Percentiles rank a stretch among this genome's conserved stretches.
These are phyloP conservation scores for Apiosordaria backusii DNA, from an alignment of 495 filamentous ascomycete species.

Conservation along the genomic window DNA sequence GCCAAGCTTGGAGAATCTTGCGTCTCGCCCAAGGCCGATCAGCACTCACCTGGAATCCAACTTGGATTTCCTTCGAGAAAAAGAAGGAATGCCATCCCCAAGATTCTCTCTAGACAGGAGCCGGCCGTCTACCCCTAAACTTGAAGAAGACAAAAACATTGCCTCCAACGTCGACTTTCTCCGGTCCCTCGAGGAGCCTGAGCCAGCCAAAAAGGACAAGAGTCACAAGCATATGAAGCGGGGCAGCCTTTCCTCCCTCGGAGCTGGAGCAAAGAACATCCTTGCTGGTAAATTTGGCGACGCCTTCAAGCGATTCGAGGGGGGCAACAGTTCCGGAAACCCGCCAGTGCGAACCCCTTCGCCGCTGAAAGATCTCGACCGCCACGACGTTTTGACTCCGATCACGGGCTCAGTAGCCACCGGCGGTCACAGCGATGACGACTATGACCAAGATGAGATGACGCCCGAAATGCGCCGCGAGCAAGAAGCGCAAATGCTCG, in stretches of 20 bases:
- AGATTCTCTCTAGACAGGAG: constrained; percentile 30
- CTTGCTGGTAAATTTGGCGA: constrained; percentile 90
- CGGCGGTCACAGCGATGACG: constrained; percentile 66
- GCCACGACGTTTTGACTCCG: constrained; percentile 56
- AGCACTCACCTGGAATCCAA: constrained; percentile 80
- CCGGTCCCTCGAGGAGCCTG: constrained; percentile 67
- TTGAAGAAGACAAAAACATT: constrained; percentile 69
- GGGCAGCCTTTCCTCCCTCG: constrained; percentile 71
- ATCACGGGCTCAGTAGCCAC: constrained; percentile 75
- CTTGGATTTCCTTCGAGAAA: constrained; percentile 67
- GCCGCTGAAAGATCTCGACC: constrained; percentile 50
- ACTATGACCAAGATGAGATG: constrained; percentile 57
- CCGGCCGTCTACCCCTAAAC: constrained; percentile 40
- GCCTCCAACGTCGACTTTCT: constrained; percentile 78
- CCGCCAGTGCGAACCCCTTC: constrained; percentile 51
- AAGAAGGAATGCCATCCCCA: constrained; percentile 47
- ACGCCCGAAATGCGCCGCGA: constrained; percentile 88
- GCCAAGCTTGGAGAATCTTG: constrained; percentile 55
- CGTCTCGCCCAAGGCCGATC: constrained; percentile 28
- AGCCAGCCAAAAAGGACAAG: constrained; percentile 67
- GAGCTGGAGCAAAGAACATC: constrained; percentile 76
- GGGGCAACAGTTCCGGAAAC: constrained; percentile 45
- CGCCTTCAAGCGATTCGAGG: constrained; percentile 90
- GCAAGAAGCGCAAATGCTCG: constrained; percentile 77
- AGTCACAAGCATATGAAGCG: constrained; percentile 74